Conservation (phyloP, 345 rosid genomes). For the Pugionium dolabratum region DNA sequence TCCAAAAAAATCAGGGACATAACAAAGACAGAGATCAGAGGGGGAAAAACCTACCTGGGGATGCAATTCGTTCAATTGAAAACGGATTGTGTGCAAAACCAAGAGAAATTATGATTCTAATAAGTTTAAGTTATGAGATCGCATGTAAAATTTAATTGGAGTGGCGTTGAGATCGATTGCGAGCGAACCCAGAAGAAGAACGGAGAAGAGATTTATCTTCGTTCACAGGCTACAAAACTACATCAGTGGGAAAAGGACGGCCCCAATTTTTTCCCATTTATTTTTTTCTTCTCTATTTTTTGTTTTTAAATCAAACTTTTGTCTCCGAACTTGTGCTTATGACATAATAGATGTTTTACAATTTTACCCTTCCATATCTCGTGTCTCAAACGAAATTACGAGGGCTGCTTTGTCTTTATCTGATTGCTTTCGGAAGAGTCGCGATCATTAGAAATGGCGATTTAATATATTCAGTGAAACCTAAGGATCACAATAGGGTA, state of each 20-base stretch:
- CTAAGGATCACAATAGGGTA: too few species aligned
- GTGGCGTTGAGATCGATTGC: slow-evolving; percentile 27
- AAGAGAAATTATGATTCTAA: background rate
- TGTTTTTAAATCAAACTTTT: too few species aligned
- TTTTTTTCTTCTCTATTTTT: too few species aligned
- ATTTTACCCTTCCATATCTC: too few species aligned
- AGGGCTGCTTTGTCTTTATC: too few species aligned
- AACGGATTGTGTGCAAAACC: slow-evolving; percentile 8
- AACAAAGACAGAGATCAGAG: slow-evolving; percentile 2
- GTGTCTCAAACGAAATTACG: too few species aligned
- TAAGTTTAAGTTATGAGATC: background rate
- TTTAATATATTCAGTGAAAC: too few species aligned
- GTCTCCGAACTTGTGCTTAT: too few species aligned
- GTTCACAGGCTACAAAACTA: slow-evolving; percentile 11
- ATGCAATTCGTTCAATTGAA: slow-evolving; percentile 14
- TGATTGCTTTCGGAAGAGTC: too few species aligned
- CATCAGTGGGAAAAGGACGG: background rate
- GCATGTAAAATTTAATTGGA: slow-evolving; percentile 9
- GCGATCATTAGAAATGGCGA: too few species aligned
- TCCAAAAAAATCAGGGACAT: slow-evolving; percentile 5
- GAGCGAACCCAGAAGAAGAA: slow-evolving; percentile 20
- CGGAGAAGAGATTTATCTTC: slow-evolving; percentile 26
- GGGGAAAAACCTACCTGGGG: slow-evolving; percentile 23
- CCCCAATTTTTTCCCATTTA: too few species aligned
- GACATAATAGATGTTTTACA: too few species aligned